A percentile compares a stretch with the other conserved stretches of the same genome.
Conservation (phyloP, 1,284 basidiomycete genomes). For the Austroboletus niveus region DNA sequence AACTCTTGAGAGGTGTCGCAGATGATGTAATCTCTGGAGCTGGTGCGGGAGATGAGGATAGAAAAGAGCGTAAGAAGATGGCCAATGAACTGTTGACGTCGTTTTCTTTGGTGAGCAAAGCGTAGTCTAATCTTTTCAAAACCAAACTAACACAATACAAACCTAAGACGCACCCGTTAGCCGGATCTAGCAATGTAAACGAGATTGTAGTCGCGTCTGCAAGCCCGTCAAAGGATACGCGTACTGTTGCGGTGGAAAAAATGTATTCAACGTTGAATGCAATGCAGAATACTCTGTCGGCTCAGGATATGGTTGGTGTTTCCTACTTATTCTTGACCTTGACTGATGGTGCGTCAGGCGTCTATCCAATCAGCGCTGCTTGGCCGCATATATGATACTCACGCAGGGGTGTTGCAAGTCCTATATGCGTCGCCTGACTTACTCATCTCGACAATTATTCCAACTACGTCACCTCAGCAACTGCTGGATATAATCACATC, state of each 20-base stretch:
- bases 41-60: conserved; percentile 36
- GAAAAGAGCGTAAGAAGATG: conserved; percentile 39
- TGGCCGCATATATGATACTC: conserved; percentile 65
- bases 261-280: conserved; percentile 40
- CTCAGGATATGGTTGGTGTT: conserved; percentile 33
- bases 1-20: conserved; percentile 42
- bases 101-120: conserved; percentile 48
- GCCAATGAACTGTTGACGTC: conserved; percentile 54
- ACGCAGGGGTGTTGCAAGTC: conserved; percentile 56
- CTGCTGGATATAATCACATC: conserved; percentile 50
- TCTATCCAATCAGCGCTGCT: conserved; percentile 53
- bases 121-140: background rate
- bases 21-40: conserved; percentile 36
- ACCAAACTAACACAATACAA: background rate
- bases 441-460: conserved; percentile 41
- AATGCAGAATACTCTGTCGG: conserved; percentile 22
- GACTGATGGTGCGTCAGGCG: conserved; percentile 34
- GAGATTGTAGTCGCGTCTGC: conserved; percentile 57
- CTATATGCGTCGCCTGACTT: conserved; percentile 56
- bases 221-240: conserved; percentile 47
- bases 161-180: conserved; percentile 30
- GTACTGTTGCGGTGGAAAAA: conserved; percentile 50
- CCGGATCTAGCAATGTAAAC: conserved; percentile 29
- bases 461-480: conserved; percentile 36
- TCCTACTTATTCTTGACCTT: background rate